A percentile compares a stretch with the other conserved stretches of the same genome.
phyloP scores from a whole-genome alignment of 192 early-diverging fungal genomes.

The Coemansia sp. region DNA sequence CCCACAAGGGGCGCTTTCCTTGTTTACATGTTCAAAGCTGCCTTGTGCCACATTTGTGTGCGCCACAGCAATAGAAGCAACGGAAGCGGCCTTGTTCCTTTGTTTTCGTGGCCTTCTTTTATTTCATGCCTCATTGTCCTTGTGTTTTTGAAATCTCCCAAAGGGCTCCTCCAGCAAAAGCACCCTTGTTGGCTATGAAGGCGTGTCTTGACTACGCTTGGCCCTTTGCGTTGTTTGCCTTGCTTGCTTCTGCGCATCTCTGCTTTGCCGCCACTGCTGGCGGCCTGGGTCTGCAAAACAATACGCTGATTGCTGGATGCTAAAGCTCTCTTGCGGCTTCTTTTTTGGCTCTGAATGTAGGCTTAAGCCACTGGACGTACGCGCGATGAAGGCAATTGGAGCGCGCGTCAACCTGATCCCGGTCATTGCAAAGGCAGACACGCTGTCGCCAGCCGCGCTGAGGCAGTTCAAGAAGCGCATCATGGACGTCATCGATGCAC shows the following conservation, averaged over 20 bases:
- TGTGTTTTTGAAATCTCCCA: not conserved
- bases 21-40: not conserved
- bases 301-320: not conserved
- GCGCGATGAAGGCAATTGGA: slow-evolving; percentile 97
- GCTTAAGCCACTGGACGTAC: slow-evolving; percentile 88
- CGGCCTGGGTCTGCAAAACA: not conserved
- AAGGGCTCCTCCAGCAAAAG: no score
- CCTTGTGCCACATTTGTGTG: slow-evolving; percentile 7
- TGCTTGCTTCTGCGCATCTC: no score
- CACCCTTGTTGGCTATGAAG: no score
- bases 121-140: not conserved
- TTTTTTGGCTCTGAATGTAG: slow-evolving; percentile 21
- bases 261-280: no score
- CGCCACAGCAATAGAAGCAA: not conserved
- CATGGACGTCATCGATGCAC: slow-evolving; percentile 85
- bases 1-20: not conserved
- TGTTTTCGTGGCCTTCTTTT: not conserved
- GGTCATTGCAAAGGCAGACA: slow-evolving; percentile 98
- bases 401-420: slow-evolving; percentile 97
- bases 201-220: no score
- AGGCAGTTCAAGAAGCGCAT: slow-evolving; percentile 95
- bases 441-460: slow-evolving; percentile 87
- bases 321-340: not conserved
- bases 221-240: no score
- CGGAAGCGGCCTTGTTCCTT: not conserved